Percentiles rank a stretch among this genome's conserved stretches.
phyloP scores from a whole-genome alignment of 345 rosid genomes.

The Eucalyptus viminalis region DNA sequence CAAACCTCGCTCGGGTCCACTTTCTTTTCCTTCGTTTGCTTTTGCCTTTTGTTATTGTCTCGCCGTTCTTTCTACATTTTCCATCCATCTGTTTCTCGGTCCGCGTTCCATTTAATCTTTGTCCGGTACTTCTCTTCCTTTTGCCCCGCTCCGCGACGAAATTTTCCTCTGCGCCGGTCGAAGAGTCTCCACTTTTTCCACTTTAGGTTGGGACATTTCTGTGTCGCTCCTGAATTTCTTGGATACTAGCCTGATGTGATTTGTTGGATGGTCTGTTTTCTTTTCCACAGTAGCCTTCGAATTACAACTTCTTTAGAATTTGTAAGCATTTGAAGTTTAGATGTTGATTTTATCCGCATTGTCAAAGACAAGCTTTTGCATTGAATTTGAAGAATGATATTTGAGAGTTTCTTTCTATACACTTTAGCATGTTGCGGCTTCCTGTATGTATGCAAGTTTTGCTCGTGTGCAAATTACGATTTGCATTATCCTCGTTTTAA shows the following conservation, averaged over 20 bases:
- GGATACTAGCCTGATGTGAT: not conserved
- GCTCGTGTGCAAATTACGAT: not conserved
- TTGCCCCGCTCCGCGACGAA: not conserved
- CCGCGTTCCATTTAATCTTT: not conserved
- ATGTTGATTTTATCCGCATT: not conserved
- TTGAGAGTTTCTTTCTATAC: not conserved
- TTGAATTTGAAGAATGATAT: not conserved
- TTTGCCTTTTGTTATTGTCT: not conserved
- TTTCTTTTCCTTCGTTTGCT: not conserved
- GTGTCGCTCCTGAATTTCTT: not conserved
- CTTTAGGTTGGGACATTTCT: not conserved
- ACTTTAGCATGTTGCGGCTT: not conserved
- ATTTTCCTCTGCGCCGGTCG: not conserved
- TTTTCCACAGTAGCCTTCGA: not conserved
- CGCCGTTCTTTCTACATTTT: not conserved
- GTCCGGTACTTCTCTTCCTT: not conserved
- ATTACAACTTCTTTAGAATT: not conserved
- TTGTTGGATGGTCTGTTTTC: not conserved
- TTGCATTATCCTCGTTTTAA: accelerated
- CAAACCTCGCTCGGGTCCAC: not conserved
- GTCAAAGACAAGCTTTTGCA: not conserved
- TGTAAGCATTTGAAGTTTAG: not conserved
- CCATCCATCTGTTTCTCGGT: not conserved
- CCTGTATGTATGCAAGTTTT: not conserved
- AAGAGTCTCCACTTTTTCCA: not conserved